Base-by-base conservation (phyloP, 2,329 filamentous ascomycete species). In the Emydomyces testavorans region DNA sequence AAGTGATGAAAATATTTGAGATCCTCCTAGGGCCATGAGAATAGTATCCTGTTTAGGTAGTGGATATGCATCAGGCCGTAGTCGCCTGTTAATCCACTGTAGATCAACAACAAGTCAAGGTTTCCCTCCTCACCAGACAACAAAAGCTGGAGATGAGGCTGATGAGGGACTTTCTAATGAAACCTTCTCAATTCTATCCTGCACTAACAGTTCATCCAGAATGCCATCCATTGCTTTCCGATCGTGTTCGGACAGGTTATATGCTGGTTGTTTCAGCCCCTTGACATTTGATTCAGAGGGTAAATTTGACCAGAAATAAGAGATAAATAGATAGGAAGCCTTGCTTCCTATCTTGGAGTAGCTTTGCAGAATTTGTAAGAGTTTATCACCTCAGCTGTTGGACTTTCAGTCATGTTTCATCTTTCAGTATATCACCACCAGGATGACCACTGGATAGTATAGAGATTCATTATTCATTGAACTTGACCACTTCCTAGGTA, bases 1-100 rank as follows among this genome's bases (percentile, higher is more conserved):
- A 4, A 50, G 3, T 7, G 43, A 21, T 1, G 23, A 46, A n/a
- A 50, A 50, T 1, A 50, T 32, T 4, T 37, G n/a, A n/a, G 20
- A 13, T 5, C 41, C 23, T 4, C 10, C 11, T 40, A 48, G 7
- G 1, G 35, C 24, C 6, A 6, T 31, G 0, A 48, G n/a, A 7
- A 48, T 48, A 1, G 7, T 23, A 16, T 39, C n/a, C 13, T 48
- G 24, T 4, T 10, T 13, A 1, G 21, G 35, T 0, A 47, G 15
- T 13, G 11, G 5, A 7, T 47, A 46, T 3, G n/a, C 21, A 18
- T 46, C 16, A 1, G 15, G 8, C 15, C 3, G 15, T 1, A 28
- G n/a, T 24, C 36, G 20, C 4, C 7, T 13, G 16, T 46, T 46
- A 3, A 46, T 16, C 2, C 3, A 1, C 1, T 13, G 15, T n/a